Conservation (phyloP, 192 early-diverging fungal genomes). For the Phycomyces nitens region DNA sequence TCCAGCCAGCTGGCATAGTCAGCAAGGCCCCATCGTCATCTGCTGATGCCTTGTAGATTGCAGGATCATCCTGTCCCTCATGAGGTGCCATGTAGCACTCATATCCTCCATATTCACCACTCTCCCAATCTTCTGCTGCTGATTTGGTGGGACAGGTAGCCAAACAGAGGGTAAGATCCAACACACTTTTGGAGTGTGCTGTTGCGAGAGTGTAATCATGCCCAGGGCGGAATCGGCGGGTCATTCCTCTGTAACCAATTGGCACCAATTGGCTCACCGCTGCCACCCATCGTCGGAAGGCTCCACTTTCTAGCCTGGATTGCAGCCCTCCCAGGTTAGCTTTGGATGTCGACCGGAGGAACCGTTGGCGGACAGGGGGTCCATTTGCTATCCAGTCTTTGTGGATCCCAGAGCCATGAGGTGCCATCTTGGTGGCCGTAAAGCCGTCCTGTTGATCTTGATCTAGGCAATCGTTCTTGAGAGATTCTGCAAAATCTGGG, state of each 20-base stretch:
- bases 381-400: conserved; percentile 56
- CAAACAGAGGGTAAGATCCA: conserved; percentile 64
- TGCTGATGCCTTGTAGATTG: conserved; percentile 50
- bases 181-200: conserved; percentile 36
- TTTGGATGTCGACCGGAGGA: conserved; percentile 36
- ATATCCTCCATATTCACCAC: conserved; percentile 66
- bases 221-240: conserved; percentile 71
- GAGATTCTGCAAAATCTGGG: conserved; percentile 26
- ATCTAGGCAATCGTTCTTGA: conserved; percentile 27
- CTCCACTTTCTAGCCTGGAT: conserved; percentile 43
- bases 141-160: conserved; percentile 21
- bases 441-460: conserved; percentile 48
- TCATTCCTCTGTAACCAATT: conserved; percentile 39
- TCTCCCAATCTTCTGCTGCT: conserved; percentile 42
- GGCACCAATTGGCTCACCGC: conserved; percentile 45
- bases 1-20: conserved; percentile 59
- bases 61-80: conserved; percentile 59
- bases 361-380: conserved; percentile 59
- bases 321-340: conserved; percentile 6
- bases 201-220: conserved; percentile 78
- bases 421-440: conserved; percentile 22
- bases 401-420: conserved; percentile 55
- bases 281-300: conserved; percentile 58
- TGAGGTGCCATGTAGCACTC: conserved; percentile 66
- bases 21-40: conserved; percentile 64